Evolutionary conservation across 805 yeast genomes (phyloP).

Genomic region (Candida vaughaniae): DNA sequence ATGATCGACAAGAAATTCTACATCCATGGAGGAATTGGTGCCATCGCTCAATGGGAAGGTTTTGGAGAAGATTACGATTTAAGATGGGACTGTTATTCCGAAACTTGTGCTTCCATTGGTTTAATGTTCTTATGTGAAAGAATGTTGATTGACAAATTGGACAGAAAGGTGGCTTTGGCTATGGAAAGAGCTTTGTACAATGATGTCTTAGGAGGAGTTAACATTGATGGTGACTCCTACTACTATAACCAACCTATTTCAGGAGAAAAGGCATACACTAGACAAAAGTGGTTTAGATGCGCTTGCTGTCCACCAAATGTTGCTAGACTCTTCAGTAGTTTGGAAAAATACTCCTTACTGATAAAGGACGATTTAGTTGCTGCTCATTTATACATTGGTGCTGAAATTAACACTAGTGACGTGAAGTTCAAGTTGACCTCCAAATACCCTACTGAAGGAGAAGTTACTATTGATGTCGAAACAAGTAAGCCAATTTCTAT

Average conservation of each 20-base stretch:
- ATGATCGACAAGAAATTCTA: conserved; percentile 20
- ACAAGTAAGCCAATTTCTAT: conserved; percentile 11
- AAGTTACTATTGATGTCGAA: conserved; percentile 5
- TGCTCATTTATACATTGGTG: conserved; percentile 17
- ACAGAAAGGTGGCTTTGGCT: conserved; percentile 15
- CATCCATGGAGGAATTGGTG: conserved; percentile 24
- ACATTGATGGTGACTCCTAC: conserved; percentile 20
- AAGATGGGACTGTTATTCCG: conserved; percentile 21
- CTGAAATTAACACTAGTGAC: conserved; percentile 3
- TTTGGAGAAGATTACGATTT: conserved; percentile 22
- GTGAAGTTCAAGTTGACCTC: conserved; percentile 9
- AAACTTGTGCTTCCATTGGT: conserved; percentile 25
- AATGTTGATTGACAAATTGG: conserved; percentile 14
- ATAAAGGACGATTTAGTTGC: conserved; percentile 11
- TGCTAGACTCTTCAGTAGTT: conserved; percentile 19
- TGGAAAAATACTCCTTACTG: conserved; percentile 17
- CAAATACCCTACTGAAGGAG: conserved; percentile 15
- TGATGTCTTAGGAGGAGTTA: conserved; percentile 21
- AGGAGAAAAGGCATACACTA: conserved; percentile 11
- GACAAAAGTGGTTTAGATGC: conserved; percentile 20
- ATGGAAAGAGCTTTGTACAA: conserved; percentile 22
- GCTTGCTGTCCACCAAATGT: conserved; percentile 27
- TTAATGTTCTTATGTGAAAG: conserved; percentile 17
- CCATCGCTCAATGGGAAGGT: conserved; percentile 21
- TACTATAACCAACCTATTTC: conserved; percentile 20